phyloP scores from a whole-genome alignment of 2,329 filamentous ascomycete species.

The Ceratocystis ficicola region DNA sequence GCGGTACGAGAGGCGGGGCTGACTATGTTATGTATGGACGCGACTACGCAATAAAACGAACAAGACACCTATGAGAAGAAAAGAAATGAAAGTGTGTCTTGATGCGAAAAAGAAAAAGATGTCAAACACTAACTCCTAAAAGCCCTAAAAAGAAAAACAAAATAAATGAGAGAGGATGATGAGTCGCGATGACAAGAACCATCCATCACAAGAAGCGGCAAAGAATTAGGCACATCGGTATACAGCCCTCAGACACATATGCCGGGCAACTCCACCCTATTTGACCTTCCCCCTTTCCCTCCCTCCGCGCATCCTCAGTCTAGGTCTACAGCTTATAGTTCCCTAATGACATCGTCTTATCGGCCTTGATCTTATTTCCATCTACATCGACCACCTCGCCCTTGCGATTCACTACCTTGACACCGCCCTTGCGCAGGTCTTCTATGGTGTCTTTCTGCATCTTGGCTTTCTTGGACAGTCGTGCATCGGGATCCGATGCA shows the following conservation, averaged over 20 bases:
- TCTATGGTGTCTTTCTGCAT: slow-evolving; percentile 45
- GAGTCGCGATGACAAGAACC: slow-evolving; percentile 5
- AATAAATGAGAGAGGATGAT: not conserved
- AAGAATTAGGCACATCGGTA: not conserved
- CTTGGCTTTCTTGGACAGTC: slow-evolving; percentile 26
- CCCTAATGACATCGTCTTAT: slow-evolving; percentile 41
- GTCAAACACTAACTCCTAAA: slow-evolving; percentile 16
- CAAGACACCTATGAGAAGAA: not conserved
- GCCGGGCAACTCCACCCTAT: not conserved
- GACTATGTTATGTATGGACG: not conserved
- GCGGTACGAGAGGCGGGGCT: too few relatives aligned
- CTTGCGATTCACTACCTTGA: slow-evolving; percentile 84
- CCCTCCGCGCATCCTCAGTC: slow-evolving; percentile 23
- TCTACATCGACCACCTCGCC: slow-evolving; percentile 75
- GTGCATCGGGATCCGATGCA: slow-evolving; percentile 37
- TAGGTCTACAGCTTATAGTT: slow-evolving; percentile 46
- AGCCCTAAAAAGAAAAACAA: slow-evolving; percentile 9
- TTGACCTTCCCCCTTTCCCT: not conserved
- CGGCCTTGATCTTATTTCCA: slow-evolving; percentile 57
- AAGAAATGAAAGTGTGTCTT: slow-evolving; percentile 6
- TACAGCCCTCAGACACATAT: not conserved
- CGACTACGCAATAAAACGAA: not conserved
- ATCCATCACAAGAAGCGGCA: not conserved
- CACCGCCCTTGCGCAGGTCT: slow-evolving; percentile 69
- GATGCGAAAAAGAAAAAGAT: slow-evolving; percentile 12